Conservation (phyloP, 2,329 filamentous ascomycete genomes). For the Cytospora piceicola region DNA sequence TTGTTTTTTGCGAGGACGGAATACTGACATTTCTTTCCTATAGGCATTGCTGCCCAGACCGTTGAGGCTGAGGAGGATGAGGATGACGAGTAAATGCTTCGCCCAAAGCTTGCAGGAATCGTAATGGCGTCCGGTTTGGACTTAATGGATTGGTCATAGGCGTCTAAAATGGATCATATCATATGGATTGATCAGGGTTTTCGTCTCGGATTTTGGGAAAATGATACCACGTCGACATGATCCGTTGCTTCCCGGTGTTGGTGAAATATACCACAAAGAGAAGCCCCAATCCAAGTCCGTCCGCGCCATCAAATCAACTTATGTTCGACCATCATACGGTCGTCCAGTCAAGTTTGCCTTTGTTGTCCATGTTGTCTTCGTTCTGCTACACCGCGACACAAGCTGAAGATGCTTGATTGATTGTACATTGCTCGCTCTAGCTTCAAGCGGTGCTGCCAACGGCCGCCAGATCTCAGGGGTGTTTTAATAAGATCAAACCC, state of each 20-base stretch:
- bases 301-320: slow-evolving; percentile 1
- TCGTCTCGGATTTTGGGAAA: slow-evolving; percentile 30
- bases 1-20: too few species aligned
- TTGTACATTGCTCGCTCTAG: not conserved
- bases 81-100: slow-evolving; percentile 65
- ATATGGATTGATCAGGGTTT: slow-evolving; percentile 28
- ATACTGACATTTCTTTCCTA: slow-evolving; percentile 15
- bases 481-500: too few species aligned
- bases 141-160: slow-evolving; percentile 28
- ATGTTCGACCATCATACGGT: not conserved
- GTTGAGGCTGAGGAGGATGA: slow-evolving; percentile 73
- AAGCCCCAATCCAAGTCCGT: slow-evolving; percentile 17
- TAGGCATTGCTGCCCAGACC: slow-evolving; percentile 78
- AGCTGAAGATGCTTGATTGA: not conserved
- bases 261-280: slow-evolving; percentile 17
- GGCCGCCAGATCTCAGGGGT: not conserved
- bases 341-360: not conserved
- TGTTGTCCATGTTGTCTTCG: not conserved
- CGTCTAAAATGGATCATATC: slow-evolving; percentile 31
- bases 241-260: slow-evolving; percentile 15
- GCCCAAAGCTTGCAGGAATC: slow-evolving; percentile 15
- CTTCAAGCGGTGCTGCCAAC: not conserved
- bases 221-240: slow-evolving; percentile 31
- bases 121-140: slow-evolving; percentile 19
- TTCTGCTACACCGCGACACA: not conserved